Base-by-base conservation (phyloP, 768 basidiomycete species). In the Podaxis rugospora region DNA sequence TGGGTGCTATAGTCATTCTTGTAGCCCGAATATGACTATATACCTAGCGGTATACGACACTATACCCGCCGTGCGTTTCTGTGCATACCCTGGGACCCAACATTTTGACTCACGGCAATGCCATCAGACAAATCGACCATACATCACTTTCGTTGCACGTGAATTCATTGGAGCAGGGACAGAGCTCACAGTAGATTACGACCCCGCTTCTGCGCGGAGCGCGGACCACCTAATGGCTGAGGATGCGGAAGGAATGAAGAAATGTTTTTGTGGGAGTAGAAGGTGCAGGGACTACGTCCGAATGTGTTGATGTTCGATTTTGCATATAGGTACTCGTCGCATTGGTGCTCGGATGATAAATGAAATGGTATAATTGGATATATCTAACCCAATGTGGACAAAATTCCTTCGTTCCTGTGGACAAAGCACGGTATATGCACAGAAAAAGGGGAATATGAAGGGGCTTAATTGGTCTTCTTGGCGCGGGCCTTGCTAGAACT, bases 141-240 rank as follows among this genome's bases (percentile, higher is more conserved):
- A 86, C 64, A 76, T 89, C 37, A 84, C 80, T 1, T 87, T 87
- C 56, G 83, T 80, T 0, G 82, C 87, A 0, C 72, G 69, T 0
- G 59, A 70, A 40, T 67, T 81, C 62, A 84, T 90, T 55, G 71
- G 74, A 0, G 77, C 81, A 0, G 68, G 74, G 25, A 80, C 76
- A 0, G 88, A 90, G 62, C 78, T 90, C 3, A 84, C 83, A 0
- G 78, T 89, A 21, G 85, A 90, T 68, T 90, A 90, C 64, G 75
- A 84, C 61, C 88, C 89, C 5, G 72, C 71, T 3, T 69, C 68
- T 14, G 70, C 69, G 16, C 53, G 40, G n/a, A 25, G 16, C 18
- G 23, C 40, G 3, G 53, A 47, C 3, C 7, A 23, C 13, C 40
- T 11, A 5, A 18, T 14, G 13, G 42, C 16, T 39, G 39, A 35